Percentiles rank a stretch among this genome's conserved stretches.
These are phyloP conservation scores for Chlamydomonas eustigma DNA, from an alignment of 139 green algal species.

Conservation along the genomic window DNA sequence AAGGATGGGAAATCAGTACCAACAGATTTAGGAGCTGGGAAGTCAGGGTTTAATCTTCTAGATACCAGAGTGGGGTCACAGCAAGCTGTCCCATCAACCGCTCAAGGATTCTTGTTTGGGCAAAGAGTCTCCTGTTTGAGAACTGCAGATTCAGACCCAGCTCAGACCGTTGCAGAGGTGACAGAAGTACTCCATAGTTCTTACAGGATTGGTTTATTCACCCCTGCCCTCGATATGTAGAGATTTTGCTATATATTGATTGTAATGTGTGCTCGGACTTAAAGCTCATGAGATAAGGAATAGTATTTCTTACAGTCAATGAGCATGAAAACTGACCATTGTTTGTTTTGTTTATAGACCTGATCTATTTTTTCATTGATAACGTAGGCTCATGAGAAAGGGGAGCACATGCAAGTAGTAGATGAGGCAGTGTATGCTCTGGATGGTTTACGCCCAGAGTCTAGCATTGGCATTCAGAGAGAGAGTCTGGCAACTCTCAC, in stretches of 20 bases:
- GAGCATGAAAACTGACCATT: not conserved
- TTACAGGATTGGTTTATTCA: not conserved
- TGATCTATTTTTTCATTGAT: not conserved
- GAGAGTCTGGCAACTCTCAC: constrained; percentile 36
- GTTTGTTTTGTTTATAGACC: not conserved
- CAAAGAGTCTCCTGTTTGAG: too few species aligned
- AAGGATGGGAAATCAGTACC: too few species aligned
- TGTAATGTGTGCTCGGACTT: not conserved
- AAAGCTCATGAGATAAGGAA: not conserved
- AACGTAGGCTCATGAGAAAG: constrained; percentile 57
- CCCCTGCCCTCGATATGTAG: not conserved
- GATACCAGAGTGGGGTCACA: too few species aligned
- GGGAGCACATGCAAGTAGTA: constrained; percentile 51
- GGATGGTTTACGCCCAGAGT: constrained; percentile 39
- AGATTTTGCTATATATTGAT: too few species aligned
- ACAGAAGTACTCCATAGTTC: not conserved
- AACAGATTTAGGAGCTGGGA: too few species aligned
- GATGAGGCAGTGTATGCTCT: constrained; percentile 60
- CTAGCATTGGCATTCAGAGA: constrained; percentile 21
- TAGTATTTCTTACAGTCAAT: too few species aligned
- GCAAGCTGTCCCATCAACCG: too few species aligned
- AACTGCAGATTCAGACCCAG: not conserved
- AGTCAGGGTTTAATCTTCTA: too few species aligned
- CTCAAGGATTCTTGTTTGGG: too few species aligned
- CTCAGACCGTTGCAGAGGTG: not conserved